Base-by-base conservation (phyloP, 257 asterid species). In the Ajuga chamaepitys region DNA sequence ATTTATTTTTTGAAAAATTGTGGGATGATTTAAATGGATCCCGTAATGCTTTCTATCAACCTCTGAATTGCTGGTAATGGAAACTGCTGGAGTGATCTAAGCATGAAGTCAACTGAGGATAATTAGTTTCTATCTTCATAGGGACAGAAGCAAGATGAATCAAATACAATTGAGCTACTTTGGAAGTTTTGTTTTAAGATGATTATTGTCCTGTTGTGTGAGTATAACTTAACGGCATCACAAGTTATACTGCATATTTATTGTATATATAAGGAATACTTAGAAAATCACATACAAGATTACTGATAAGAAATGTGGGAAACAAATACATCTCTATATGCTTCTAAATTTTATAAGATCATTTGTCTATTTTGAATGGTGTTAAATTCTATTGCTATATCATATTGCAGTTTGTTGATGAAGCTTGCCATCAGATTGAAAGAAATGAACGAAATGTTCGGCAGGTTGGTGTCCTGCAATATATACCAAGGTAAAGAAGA, bases 371-470 rank as follows among this genome's bases (percentile, higher is more conserved):
- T 61, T 52, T 24, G 22, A 54, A 32, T 42, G 34, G 20, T 76
- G 62, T 30, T 76, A 38, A 64, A 47, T 74, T 70, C 22, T 46
- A n/a, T 46, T 56, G 61, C 12, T 64, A 7, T 32, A 35, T 64
- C 13, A 8, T 64, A 5, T 72, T 70, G 76, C 86, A 94, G 97
- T 94, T 90, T 70, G 99, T 94, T 46, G 99, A 94, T 55, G 99
- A 90, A 70, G 86, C 95, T 70, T 94, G 99, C 81, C 97, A 88
- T 74, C 97, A 94, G 74, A 90, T 94, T 45, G 99, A 88, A 80
- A 88, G 85, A 77, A 82, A 83, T 78, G 99, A 88, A 50, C 74
- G 89, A 65, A 94, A 79, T 78, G 88, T 90, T 37, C 82, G 95
- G 73, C 96, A 86, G 77, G 62, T 72, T 7, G 99, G 99, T 73